phyloP scores from a whole-genome alignment of 192 early-diverging fungal genomes.

The Backusella liffmaniae region DNA sequence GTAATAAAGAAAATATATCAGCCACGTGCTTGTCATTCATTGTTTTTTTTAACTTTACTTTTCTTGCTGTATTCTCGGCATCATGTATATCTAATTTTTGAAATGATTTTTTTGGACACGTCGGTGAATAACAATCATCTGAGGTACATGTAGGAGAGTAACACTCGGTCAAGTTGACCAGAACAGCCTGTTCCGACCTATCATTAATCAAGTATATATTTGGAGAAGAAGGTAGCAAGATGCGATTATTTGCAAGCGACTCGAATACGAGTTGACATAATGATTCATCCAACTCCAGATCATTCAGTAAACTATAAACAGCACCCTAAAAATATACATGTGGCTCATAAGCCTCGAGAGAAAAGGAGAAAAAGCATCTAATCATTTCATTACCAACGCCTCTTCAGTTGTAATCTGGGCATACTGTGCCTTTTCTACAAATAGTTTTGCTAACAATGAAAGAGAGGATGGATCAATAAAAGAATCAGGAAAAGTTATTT shows the following conservation, averaged over 20 bases:
- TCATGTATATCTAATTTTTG: background rate
- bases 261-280: background rate
- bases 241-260: background rate
- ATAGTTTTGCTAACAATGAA: conserved; percentile 10
- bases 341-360: background rate
- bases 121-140: background rate
- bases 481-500: conserved; percentile 10
- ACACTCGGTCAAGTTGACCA: background rate
- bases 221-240: conserved; percentile 2
- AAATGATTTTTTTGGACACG: background rate
- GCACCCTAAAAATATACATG: background rate
- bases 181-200: background rate
- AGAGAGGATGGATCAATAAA: background rate
- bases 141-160: conserved; percentile 4
- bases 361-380: background rate
- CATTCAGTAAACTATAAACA: background rate
- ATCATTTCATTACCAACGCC: background rate
- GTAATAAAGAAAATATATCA: background rate
- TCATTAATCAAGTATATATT: conserved; percentile 2
- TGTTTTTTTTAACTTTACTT: background rate
- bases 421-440: conserved; percentile 15
- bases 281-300: background rate
- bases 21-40: background rate
- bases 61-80: background rate
- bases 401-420: conserved; percentile 14